Evolutionary conservation across 495 filamentous ascomycete species (phyloP).

Genomic region (Aspergillus sclerotiicarbonarius): DNA sequence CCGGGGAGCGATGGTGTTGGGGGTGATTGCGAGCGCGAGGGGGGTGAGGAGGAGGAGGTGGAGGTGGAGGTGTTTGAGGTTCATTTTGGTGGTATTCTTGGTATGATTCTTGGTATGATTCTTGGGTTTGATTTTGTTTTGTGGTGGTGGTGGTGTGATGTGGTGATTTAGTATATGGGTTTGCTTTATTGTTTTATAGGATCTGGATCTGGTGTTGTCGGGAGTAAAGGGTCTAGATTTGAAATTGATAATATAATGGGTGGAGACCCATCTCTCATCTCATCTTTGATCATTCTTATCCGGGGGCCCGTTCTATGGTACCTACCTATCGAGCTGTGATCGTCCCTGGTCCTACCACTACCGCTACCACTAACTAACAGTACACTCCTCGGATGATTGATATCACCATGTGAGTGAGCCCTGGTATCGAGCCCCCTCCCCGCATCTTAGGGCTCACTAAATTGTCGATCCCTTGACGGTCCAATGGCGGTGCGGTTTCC

Average conservation of each 20-base stretch:
- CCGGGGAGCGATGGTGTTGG: slow-evolving; percentile 29
- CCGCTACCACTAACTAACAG: no score
- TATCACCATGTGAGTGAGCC: neutral
- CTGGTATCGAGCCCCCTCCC: neutral
- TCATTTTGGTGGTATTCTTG: neutral
- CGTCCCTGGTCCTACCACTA: no score
- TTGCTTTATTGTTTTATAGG: no score
- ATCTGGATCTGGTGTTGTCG: no score
- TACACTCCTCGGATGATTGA: neutral
- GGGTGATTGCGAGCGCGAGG: slow-evolving; percentile 34
- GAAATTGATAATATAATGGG: no score
- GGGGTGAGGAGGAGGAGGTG: slow-evolving; percentile 14
- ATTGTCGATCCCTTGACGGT: neutral
- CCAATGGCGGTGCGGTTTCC: neutral
- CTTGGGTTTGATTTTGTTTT: neutral
- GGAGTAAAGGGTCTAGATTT: no score
- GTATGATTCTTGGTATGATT: neutral
- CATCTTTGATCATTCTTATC: no score
- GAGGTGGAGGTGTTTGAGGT: neutral
- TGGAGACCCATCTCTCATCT: no score
- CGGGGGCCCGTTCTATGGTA: no score
- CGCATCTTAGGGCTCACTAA: neutral
- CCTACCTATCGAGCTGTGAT: no score
- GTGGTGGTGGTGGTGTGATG: neutral
- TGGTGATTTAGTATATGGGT: no score